Evolutionary conservation across 1,284 basidiomycete genomes (phyloP).

Genomic region (Sanghuangporus baumii): DNA sequence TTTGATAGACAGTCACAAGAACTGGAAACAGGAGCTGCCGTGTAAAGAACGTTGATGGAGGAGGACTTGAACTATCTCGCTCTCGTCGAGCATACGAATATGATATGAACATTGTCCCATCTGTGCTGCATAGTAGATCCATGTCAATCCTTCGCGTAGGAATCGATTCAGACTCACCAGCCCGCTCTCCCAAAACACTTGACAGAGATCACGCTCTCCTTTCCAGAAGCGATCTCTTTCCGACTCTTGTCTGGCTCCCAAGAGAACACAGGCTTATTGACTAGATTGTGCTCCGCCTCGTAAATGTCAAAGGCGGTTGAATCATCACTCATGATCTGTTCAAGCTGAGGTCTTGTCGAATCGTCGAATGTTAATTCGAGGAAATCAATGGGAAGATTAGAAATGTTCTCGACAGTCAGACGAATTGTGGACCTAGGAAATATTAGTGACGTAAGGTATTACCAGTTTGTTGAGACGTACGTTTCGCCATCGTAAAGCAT

Average conservation of each 20-base stretch:
- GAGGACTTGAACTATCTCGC: conserved; percentile 29
- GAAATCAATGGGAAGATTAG: conserved; percentile 77
- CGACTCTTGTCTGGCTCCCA: conserved; percentile 57
- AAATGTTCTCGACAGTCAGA: conserved; percentile 86
- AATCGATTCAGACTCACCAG: conserved; percentile 53
- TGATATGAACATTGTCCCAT: conserved; percentile 75
- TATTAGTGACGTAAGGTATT: conserved; percentile 11
- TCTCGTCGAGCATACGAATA: conserved; percentile 68
- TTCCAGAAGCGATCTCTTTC: conserved; percentile 64
- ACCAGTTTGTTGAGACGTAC: conserved; percentile 37
- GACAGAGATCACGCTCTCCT: conserved; percentile 63
- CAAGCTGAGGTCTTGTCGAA: conserved; percentile 74
- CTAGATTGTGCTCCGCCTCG: conserved; percentile 82
- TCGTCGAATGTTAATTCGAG: conserved; percentile 84
- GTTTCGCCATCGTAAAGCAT: conserved; percentile 94
- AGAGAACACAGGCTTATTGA: conserved; percentile 75
- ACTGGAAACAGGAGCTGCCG: conserved; percentile 82
- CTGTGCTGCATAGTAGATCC: conserved; percentile 44
- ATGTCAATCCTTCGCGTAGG: neutral
- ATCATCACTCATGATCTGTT: conserved; percentile 71
- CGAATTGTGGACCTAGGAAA: conserved; percentile 66
- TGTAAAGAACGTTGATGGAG: conserved; percentile 64
- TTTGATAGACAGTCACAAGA: conserved; percentile 88
- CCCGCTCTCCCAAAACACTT: conserved; percentile 84
- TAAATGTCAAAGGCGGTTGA: conserved; percentile 82